Percentiles rank a stretch among this genome's conserved stretches.
Evolutionary conservation across 345 rosid species (phyloP).

Genomic region (Cardamine chenopodiifolia): DNA sequence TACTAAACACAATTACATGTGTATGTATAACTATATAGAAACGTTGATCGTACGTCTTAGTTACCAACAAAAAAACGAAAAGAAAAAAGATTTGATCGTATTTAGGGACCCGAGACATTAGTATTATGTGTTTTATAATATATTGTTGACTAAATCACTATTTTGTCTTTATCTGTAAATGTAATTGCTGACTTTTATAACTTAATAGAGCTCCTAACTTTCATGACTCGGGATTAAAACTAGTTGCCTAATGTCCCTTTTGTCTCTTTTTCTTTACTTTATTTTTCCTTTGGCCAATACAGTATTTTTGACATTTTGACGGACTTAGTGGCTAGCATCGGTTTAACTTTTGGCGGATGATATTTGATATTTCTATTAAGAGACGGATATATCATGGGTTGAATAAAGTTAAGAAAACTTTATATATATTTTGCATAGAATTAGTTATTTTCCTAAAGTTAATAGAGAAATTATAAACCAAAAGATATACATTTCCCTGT

Average conservation of each 20-base stretch:
- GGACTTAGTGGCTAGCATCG: neutral
- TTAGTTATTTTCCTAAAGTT: neutral
- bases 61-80: neutral
- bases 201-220: slow-evolving; percentile 34
- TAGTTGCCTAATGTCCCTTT: slow-evolving; percentile 33
- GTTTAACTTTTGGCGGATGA: slow-evolving; percentile 1
- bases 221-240: slow-evolving; percentile 41
- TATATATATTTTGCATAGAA: neutral
- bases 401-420: neutral
- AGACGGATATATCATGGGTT: neutral
- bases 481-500: neutral
- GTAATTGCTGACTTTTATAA: neutral
- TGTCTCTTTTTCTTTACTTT: slow-evolving; percentile 29
- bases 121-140: slow-evolving; percentile 39
- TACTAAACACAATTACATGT: neutral
- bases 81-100: neutral
- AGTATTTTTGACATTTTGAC: slow-evolving; percentile 5
- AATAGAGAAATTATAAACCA: neutral
- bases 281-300: neutral
- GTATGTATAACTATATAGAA: neutral
- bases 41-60: slow-evolving; percentile 15
- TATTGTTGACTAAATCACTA: slow-evolving; percentile 42
- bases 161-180: slow-evolving; percentile 37
- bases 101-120: slow-evolving; percentile 46
- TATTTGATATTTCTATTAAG: slow-evolving; percentile 15